Conservation (phyloP, 2,329 filamentous ascomycete species). For the Botrytis paeoniae region DNA sequence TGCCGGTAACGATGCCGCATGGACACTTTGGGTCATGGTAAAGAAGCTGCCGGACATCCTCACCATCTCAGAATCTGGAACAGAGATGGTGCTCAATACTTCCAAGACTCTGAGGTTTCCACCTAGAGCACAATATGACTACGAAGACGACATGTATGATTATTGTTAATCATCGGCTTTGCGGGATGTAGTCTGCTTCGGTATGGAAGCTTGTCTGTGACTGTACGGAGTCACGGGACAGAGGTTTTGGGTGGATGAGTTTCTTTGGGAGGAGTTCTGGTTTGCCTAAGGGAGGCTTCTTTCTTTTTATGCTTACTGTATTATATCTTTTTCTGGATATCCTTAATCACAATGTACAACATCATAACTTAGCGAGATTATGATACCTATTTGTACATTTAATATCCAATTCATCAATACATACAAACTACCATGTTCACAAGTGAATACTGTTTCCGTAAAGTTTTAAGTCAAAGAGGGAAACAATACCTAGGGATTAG, state of each 20-base stretch:
- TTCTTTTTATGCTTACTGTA: neutral
- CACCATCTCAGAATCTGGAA: neutral
- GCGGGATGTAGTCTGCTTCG: fast-evolving
- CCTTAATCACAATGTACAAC: neutral
- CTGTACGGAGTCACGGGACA: neutral
- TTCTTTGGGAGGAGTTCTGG: neutral
- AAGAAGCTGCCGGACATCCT: neutral
- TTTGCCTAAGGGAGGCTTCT: neutral
- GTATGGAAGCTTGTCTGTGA: neutral
- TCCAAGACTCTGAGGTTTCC: neutral
- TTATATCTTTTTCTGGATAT: too few relatives aligned
- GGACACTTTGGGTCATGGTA: neutral
- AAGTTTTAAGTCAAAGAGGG: neutral
- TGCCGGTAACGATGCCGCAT: constrained; percentile 9
- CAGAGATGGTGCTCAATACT: neutral
- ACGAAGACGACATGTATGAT: neutral
- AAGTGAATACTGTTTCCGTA: neutral
- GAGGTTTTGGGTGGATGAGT: neutral
- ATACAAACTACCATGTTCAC: neutral
- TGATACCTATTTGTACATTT: neutral
- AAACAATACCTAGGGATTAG: too few relatives aligned
- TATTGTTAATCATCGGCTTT: neutral
- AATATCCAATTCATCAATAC: neutral
- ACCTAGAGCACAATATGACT: neutral
- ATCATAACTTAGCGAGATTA: neutral